phyloP scores from a whole-genome alignment of 2,329 filamentous ascomycete genomes.

The Falciphora oryzae region DNA sequence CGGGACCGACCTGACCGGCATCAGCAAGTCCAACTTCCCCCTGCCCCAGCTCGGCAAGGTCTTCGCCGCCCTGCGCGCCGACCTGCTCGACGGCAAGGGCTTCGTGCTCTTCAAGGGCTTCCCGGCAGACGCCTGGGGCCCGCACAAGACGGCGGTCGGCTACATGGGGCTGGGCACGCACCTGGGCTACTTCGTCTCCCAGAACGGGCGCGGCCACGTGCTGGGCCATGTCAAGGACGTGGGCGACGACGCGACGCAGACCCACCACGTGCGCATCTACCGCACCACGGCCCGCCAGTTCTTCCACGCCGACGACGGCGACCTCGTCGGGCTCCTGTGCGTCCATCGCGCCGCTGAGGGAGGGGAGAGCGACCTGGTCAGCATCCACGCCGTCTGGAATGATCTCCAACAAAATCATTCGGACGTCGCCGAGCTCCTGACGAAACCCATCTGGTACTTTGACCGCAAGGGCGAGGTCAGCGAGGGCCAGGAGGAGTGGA shows the following conservation, averaged over 20 bases:
- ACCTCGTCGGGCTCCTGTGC: slow-evolving; percentile 79
- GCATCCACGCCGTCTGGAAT: slow-evolving; percentile 77
- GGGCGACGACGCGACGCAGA: slow-evolving; percentile 73
- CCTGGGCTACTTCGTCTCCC: slow-evolving; percentile 80
- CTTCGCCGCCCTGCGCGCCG: slow-evolving; percentile 31
- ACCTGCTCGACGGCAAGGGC: slow-evolving; percentile 70
- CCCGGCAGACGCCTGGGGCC: slow-evolving; percentile 69
- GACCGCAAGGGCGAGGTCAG: slow-evolving; percentile 83
- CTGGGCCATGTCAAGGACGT: slow-evolving; percentile 87
- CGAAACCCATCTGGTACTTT: slow-evolving; percentile 82
- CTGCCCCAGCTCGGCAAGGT: slow-evolving; percentile 33
- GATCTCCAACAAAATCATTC: slow-evolving; percentile 67
- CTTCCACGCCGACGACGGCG: slow-evolving; percentile 79
- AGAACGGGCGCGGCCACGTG: slow-evolving; percentile 80
- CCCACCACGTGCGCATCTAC: slow-evolving; percentile 85
- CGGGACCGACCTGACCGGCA: slow-evolving; percentile 64
- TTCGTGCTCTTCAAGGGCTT: slow-evolving; percentile 88
- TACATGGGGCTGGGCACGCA: slow-evolving; percentile 87
- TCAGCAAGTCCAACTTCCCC: slow-evolving; percentile 41
- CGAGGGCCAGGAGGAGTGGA: slow-evolving; percentile 68
- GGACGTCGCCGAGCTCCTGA: slow-evolving; percentile 70
- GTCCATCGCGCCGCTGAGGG: slow-evolving; percentile 72
- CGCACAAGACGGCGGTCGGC: slow-evolving; percentile 75
- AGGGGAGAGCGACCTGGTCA: slow-evolving; percentile 77
- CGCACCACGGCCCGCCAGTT: slow-evolving; percentile 79